Conservation (phyloP, 768 basidiomycete species). For the Roridomyces roridus region DNA sequence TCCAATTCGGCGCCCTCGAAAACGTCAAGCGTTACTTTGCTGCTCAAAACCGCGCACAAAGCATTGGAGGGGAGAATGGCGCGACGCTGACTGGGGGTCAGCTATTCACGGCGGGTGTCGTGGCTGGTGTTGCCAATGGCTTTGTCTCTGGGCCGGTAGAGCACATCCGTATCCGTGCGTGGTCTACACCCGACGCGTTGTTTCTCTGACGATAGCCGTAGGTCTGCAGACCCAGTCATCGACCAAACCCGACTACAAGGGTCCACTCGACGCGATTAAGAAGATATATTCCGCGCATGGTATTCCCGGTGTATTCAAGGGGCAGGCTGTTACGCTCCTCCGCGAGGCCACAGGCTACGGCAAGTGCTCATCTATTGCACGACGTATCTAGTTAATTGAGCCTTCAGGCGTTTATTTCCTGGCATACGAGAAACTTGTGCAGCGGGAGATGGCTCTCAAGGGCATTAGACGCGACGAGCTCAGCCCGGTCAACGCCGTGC, state of each 20-base stretch:
- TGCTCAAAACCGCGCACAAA: no score
- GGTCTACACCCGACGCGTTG: no score
- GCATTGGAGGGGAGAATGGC: no score
- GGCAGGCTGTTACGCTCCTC: conserved; percentile 86
- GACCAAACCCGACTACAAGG: conserved; percentile 75
- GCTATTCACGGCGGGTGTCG: conserved; percentile 76
- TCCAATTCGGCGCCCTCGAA: conserved; percentile 93
- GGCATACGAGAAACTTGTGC: conserved; percentile 91
- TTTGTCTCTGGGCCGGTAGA: conserved; percentile 96
- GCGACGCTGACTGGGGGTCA: conserved; percentile 66
- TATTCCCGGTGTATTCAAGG: conserved; percentile 88
- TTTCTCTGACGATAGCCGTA: no score
- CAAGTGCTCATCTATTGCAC: no score
- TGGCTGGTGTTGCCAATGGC: conserved; percentile 90
- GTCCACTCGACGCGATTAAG: conserved; percentile 87
- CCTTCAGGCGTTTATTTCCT: conserved; percentile 95
- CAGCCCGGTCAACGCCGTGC: conserved; percentile 74
- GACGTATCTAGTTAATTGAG: no score
- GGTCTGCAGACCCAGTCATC: conserved; percentile 90
- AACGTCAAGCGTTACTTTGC: conserved; percentile 83
- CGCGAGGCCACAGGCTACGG: conserved; percentile 87
- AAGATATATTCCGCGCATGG: conserved; percentile 83
- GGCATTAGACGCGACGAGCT: conserved; percentile 80
- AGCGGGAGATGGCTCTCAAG: conserved; percentile 79
- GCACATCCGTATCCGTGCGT: conserved; percentile 97